Evolutionary conservation across 345 rosid species (phyloP).

Genomic region (Dipteronia sinensis): DNA sequence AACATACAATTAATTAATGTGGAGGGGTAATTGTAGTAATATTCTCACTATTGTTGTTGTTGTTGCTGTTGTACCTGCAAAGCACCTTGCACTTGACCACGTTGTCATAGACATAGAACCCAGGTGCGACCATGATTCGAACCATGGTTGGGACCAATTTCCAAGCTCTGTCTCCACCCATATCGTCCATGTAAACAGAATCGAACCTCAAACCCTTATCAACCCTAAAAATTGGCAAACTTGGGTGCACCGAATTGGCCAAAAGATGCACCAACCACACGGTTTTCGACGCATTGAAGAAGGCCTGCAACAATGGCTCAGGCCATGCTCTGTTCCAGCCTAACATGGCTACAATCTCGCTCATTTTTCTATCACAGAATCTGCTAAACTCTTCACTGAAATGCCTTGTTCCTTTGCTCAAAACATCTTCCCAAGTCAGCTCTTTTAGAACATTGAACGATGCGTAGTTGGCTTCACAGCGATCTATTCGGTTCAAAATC

Average conservation of each 20-base stretch:
- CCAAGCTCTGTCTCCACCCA: slow-evolving; percentile 61
- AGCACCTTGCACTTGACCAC: slow-evolving; percentile 90
- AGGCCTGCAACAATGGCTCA: slow-evolving; percentile 76
- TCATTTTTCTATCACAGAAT: slow-evolving; percentile 93
- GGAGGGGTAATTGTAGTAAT: slow-evolving; percentile 1
- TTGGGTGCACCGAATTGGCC: slow-evolving; percentile 92
- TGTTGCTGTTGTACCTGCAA: slow-evolving; percentile 30
- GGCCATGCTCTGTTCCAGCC: slow-evolving; percentile 91
- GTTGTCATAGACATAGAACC: slow-evolving; percentile 79
- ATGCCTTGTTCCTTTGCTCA: slow-evolving; percentile 81
- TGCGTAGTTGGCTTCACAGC: slow-evolving; percentile 67
- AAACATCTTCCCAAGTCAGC: slow-evolving; percentile 85
- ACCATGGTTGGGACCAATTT: slow-evolving; percentile 55
- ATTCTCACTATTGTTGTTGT: too few species aligned
- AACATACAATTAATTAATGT: slow-evolving; percentile 18
- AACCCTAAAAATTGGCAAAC: slow-evolving; percentile 70
- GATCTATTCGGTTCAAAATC: slow-evolving; percentile 71
- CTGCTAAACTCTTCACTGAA: slow-evolving; percentile 86
- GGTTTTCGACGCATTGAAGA: slow-evolving; percentile 80
- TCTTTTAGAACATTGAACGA: slow-evolving; percentile 55
- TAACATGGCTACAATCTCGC: slow-evolving; percentile 78
- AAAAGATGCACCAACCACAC: slow-evolving; percentile 88
- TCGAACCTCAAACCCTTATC: slow-evolving; percentile 65
- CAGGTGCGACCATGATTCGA: slow-evolving; percentile 85
- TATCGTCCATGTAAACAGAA: slow-evolving; percentile 82